Base-by-base conservation (phyloP, 805 yeast genomes). In the Yueomyces sp. region DNA sequence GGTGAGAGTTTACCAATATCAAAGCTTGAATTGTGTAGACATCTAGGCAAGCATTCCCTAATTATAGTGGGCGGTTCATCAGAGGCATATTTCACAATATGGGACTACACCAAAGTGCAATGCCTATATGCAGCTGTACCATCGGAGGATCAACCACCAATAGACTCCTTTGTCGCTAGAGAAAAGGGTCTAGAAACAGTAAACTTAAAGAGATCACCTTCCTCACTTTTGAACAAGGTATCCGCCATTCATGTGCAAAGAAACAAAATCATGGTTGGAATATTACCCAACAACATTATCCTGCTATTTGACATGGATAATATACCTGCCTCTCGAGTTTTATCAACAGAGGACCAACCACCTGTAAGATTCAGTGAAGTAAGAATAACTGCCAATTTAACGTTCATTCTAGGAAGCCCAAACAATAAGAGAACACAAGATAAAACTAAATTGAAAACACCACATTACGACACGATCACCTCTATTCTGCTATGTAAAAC, bases 21-120 rank as follows among this genome's bases (percentile, higher is more conserved):
- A 7, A 60, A 69, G 30, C 54, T 86, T 7, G 56, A 48, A 65
- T 3, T 65, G 76, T 27, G 41, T 3, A 28, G 39, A 3, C 42
- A 43, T 4, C 4, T 49, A n/a, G 53, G 53, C 19, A 62, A 68
- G 33, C 71, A 65, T 60, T 38, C 42, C 12, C 65, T 77, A 8
- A 69, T 75, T n/a, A 68, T 83, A 41, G 67, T 74, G 9, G 94
- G 94, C 0, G 94, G 92, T 1, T 70, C 76, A 28, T 69, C 72
- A 2, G 72, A 69, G 3, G 64, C 77, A 0, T 79, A 79, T 45
- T 68, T 81, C 4, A 70, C 82, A 0, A 69, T 85, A 0, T 84
- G 95, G 92, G 90, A 85, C 53, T 68, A 84, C 9, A 77, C 85
- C 6, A 68, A 71, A 28, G 65, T 75, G 26, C 76, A 73, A 40